These are phyloP conservation scores for Backusella westeae DNA, from an alignment of 192 early-diverging fungal genomes.

Conservation along the genomic window DNA sequence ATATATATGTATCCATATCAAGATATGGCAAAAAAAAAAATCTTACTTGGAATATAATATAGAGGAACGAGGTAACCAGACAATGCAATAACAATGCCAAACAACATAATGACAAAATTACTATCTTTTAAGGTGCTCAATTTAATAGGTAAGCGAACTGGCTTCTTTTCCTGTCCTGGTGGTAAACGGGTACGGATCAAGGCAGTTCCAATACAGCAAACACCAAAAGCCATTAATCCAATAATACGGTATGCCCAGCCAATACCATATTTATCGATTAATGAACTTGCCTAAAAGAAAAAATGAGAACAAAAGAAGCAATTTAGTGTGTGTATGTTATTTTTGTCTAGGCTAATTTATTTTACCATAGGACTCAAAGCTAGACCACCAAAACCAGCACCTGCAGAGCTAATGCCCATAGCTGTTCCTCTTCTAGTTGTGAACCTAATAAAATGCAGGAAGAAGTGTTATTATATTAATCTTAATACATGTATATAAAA, in stretches of 20 bases:
- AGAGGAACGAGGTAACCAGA: constrained; percentile 45
- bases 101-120: constrained; percentile 31
- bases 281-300: constrained; percentile 5
- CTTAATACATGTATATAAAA: neutral
- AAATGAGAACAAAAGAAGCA: neutral
- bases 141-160: constrained; percentile 14
- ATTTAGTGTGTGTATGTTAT: neutral
- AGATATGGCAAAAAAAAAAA: neutral
- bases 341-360: neutral
- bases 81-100: constrained; percentile 25
- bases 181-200: constrained; percentile 27
- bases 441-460: neutral
- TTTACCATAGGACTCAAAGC: constrained; percentile 25
- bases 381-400: constrained; percentile 68
- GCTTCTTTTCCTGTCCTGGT: neutral
- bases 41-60: constrained; percentile 37
- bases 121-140: constrained; percentile 23
- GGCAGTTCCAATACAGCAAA: constrained; percentile 17
- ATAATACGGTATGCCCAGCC: constrained; percentile 54
- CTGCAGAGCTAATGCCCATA: constrained; percentile 54
- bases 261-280: constrained; percentile 55
- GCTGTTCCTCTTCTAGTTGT: constrained; percentile 57
- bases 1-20: neutral
- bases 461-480: neutral
- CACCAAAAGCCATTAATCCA: constrained; percentile 52